These are phyloP conservation scores for Thymus mandschuricus DNA, from an alignment of 257 asterid species.

Conservation along the genomic window DNA sequence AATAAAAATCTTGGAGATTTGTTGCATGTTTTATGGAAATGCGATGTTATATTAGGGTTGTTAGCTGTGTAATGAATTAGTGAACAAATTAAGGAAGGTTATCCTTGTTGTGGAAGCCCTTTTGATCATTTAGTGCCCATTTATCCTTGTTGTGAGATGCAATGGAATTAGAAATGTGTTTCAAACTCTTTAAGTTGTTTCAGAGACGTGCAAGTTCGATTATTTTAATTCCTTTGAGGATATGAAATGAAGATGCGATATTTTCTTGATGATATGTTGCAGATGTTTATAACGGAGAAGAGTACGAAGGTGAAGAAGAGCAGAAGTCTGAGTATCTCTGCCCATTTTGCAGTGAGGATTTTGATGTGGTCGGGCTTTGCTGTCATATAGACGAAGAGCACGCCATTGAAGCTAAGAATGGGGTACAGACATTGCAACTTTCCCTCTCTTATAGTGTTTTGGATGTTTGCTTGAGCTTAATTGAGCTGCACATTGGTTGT, in stretches of 20 bases:
- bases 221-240: constrained; percentile 3
- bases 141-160: constrained; percentile 1
- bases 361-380: constrained; percentile 85
- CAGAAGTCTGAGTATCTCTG: constrained; percentile 69
- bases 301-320: constrained; percentile 65
- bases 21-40: constrained; percentile 11
- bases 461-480: not conserved
- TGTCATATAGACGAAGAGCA: constrained; percentile 94
- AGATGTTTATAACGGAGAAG: constrained; percentile 68
- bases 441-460: constrained; percentile 1
- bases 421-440: constrained; percentile 47
- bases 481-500: not conserved
- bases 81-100: constrained; percentile 1
- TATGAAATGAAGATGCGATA: not conserved
- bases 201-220: not conserved
- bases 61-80: not conserved
- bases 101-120: not conserved
- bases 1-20: not conserved
- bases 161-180: not conserved
- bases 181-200: not conserved
- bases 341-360: constrained; percentile 85
- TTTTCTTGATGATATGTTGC: constrained; percentile 29
- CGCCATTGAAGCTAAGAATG: constrained; percentile 74
- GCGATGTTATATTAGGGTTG: constrained; percentile 18
- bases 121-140: not conserved